Evolutionary conservation across 2,329 filamentous ascomycete genomes (phyloP), one percentile per base, ranked within the genome.

Genomic region (Xylariaceae sp.): DNA sequence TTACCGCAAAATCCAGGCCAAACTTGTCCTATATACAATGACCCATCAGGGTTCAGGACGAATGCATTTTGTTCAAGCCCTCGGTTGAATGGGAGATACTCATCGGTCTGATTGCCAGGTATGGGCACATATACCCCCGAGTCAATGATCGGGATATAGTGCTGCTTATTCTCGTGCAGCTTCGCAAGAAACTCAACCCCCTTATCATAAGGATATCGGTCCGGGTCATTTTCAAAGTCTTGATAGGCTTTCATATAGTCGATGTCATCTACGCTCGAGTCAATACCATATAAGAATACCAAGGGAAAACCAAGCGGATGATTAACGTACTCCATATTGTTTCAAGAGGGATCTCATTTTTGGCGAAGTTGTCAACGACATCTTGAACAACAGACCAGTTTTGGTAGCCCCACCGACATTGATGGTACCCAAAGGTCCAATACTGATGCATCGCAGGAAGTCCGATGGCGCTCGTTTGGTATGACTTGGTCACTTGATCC

Each of bases 401-500:
- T 34, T 81, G 76, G 70, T 95, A 95, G 1, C 91, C 91, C 87
- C 91, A 95, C 57, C 90, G 82, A 66, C 90, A 94, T 70, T 96
- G 91, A 63, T 96, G 91, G 69, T 83, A 94, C 0, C 92, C 92
- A 58, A 96, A 85, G 0, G 87, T 86, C 80, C 86, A 94, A 75
- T 95, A 95, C 64, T 90, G 87, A 69, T 93, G 88, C 85, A 94
- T 87, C 0, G 87, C 87, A 1, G 91, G 90, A 4, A 90, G 76
- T 0, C 91, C 90, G 48, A 88, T 78, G 1, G 87, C 83, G 50
- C 82, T 86, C 54, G 76, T 73, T 61, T 90, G 87, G 69, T 94
- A 95, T 34, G 88, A 82, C 69, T 84, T 85, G 14, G 86, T 90
- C 21, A 92, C 86, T 11, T 87, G 83, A 6, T 82, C 79, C 55